These are phyloP conservation scores for Dryas drummondii DNA, from an alignment of 306 rosid genomes.

Conservation along the genomic window DNA sequence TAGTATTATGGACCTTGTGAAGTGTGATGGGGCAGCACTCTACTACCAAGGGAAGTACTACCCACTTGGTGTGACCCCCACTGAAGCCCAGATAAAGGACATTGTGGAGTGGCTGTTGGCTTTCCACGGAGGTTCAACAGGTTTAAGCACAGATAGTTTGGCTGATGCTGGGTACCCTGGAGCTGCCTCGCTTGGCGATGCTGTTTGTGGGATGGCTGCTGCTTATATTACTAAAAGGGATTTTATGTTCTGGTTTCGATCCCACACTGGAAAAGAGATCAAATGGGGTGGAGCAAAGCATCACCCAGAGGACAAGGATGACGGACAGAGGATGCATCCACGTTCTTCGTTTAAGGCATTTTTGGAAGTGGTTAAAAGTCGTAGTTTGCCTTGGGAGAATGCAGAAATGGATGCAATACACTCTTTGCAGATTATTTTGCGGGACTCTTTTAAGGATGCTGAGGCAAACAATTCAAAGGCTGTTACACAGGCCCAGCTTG, in stretches of 20 bases:
- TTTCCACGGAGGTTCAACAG: constrained; percentile 84
- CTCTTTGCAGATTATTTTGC: constrained; percentile 89
- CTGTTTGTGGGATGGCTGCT: constrained; percentile 96
- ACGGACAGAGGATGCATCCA: constrained; percentile 96
- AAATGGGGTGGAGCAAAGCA: constrained; percentile 99
- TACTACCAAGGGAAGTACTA: constrained; percentile 63
- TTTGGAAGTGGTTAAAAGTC: constrained; percentile 93
- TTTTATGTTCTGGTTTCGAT: constrained; percentile 94
- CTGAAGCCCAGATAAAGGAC: constrained; percentile 80
- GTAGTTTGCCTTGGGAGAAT: constrained; percentile 93
- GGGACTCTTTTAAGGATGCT: constrained; percentile 74
- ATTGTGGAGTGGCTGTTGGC: constrained; percentile 84
- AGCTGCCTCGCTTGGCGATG: constrained; percentile 86
- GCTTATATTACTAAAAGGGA: constrained; percentile 78
- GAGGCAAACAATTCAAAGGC: constrained; percentile 71
- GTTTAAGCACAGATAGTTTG: constrained; percentile 95
- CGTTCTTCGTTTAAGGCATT: constrained; percentile 98
- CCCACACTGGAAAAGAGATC: constrained; percentile 85
- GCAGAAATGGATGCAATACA: constrained; percentile 98
- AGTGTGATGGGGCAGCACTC: constrained; percentile 95
- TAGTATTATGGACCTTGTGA: constrained; percentile 85
- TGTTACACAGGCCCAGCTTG: constrained; percentile 50
- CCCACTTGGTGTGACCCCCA: constrained; percentile 73
- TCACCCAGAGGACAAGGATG: constrained; percentile 97
- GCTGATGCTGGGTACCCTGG: constrained; percentile 94